Conservation (phyloP, 75 land plant species). For the Sequoia sempervirens region DNA sequence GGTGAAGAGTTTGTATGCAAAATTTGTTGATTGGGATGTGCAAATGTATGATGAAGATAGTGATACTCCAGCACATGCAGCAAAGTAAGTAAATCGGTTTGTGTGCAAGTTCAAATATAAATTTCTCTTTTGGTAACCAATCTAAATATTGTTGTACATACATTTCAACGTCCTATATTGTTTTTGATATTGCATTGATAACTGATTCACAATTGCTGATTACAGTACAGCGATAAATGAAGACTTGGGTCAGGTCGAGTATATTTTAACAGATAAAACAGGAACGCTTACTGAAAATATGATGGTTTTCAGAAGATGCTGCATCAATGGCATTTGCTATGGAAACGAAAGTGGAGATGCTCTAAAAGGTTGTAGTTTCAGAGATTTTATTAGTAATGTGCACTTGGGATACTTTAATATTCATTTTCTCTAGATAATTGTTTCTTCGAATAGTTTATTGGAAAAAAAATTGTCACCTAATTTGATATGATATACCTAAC, state of each 20-base stretch:
- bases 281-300: slow-evolving; percentile 20
- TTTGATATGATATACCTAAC: background rate
- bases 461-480: background rate
- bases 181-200: background rate
- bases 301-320: too few relatives aligned
- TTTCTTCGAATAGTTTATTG: background rate
- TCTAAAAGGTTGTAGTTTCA: slow-evolving; percentile 41
- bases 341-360: too few relatives aligned
- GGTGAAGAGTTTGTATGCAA: slow-evolving; percentile 90
- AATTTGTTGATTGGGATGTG: slow-evolving; percentile 96
- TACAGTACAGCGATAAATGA: slow-evolving; percentile 98
- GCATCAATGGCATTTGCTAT: too few relatives aligned
- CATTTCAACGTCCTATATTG: slow-evolving; percentile 6
- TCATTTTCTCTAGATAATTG: background rate
- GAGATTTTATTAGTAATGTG: background rate
- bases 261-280: slow-evolving; percentile 96
- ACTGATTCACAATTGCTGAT: slow-evolving; percentile 8
- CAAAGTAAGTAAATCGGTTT: slow-evolving; percentile 60
- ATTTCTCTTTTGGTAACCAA: too few relatives aligned
- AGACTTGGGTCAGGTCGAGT: slow-evolving; percentile 98
- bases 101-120: too few relatives aligned
- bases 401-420: background rate
- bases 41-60: slow-evolving; percentile 91
- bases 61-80: slow-evolving; percentile 78
- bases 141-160: background rate